phyloP scores from a whole-genome alignment of 805 yeast species.

The Sungouiozyma intestinalis region DNA sequence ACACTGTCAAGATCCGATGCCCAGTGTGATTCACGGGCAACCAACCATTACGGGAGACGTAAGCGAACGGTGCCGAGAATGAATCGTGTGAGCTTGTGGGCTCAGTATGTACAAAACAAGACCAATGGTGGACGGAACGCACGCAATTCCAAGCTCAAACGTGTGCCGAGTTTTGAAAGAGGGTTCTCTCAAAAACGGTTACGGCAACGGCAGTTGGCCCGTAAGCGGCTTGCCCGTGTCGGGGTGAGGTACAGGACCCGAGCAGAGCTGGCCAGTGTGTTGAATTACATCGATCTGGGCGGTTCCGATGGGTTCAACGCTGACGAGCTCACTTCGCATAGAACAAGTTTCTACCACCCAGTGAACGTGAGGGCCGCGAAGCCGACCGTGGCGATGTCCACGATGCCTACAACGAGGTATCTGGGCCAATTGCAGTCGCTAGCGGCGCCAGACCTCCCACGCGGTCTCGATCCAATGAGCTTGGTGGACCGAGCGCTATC shows the following conservation, averaged over 20 bases:
- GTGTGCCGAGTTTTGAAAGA: neutral
- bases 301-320: neutral
- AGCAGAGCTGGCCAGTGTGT: neutral
- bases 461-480: neutral
- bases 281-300: neutral
- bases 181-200: neutral
- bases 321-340: neutral
- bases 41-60: too few relatives aligned
- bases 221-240: neutral
- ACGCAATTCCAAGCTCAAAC: neutral
- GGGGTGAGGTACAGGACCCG: neutral
- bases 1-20: too few relatives aligned
- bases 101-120: neutral
- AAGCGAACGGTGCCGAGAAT: too few relatives aligned
- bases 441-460: too few relatives aligned
- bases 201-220: neutral
- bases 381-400: neutral
- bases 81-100: neutral
- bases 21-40: too few relatives aligned
- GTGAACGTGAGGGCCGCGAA: neutral
- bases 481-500: neutral
- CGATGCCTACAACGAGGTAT: neutral
- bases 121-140: neutral
- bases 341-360: neutral
- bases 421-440: neutral